phyloP scores from a whole-genome alignment of 2,329 filamentous ascomycete species.

The Cercospora sp. region DNA sequence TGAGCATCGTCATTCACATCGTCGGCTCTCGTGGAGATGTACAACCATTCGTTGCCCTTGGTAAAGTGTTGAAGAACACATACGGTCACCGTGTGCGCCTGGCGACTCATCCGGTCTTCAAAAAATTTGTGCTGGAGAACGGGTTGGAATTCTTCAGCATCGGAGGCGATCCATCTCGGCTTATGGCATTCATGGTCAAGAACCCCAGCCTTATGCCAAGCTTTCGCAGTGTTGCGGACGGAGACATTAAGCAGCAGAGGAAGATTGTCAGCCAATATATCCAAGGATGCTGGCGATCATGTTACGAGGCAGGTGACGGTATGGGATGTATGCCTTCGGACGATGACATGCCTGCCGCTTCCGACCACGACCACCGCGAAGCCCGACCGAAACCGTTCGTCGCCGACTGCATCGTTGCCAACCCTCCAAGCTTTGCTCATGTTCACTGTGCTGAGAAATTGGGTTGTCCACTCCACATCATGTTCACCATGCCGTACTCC shows the following conservation, averaged over 20 bases:
- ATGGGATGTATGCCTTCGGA: too few relatives aligned
- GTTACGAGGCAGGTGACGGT: conserved; percentile 75
- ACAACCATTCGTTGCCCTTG: conserved; percentile 53
- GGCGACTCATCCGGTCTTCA: conserved; percentile 53
- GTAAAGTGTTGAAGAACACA: conserved; percentile 52
- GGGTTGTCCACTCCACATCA: conserved; percentile 75
- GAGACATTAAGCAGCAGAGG: conserved; percentile 73
- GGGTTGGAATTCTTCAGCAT: conserved; percentile 56
- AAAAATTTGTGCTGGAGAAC: conserved; percentile 51
- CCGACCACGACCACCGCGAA: too few relatives aligned
- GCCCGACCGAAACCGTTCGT: too few relatives aligned
- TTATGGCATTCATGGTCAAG: conserved; percentile 83
- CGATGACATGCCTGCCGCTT: too few relatives aligned
- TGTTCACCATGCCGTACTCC: conserved; percentile 96
- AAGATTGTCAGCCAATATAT: conserved; percentile 76
- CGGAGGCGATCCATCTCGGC: conserved; percentile 53
- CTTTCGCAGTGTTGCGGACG: conserved; percentile 71
- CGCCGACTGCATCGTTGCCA: conserved; percentile 78
- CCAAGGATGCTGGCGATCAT: conserved; percentile 83
- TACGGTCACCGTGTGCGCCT: conserved; percentile 52
- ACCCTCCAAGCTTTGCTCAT: conserved; percentile 75
- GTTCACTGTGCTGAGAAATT: conserved; percentile 74
- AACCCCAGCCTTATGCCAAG: conserved; percentile 84
- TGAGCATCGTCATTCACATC: conserved; percentile 53
- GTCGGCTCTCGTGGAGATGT: conserved; percentile 54